Evolutionary conservation across 2,329 filamentous ascomycete species (phyloP).

Genomic region (Clonostachys chloroleuca): DNA sequence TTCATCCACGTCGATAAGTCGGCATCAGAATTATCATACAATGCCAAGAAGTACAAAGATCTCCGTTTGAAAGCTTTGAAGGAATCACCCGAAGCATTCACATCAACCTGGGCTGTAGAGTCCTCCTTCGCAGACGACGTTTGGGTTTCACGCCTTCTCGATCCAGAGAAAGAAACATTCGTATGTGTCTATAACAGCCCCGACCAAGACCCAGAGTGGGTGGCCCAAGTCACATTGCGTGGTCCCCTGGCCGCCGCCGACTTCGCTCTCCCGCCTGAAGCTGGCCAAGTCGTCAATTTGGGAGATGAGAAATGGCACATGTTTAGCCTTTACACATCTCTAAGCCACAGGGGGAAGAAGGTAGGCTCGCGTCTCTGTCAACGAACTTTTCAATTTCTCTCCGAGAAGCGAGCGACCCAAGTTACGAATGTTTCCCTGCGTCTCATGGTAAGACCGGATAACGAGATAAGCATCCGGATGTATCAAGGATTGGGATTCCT

Average conservation of each 20-base stretch:
- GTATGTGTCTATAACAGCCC: background rate
- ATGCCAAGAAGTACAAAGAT: background rate
- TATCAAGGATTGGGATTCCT: background rate
- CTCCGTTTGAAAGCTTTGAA: background rate
- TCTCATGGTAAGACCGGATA: background rate
- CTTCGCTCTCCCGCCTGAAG: background rate
- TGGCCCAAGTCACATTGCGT: slow-evolving; percentile 4
- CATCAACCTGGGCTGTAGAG: background rate
- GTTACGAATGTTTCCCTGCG: background rate
- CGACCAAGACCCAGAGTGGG: background rate
- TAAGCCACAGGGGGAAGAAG: slow-evolving; percentile 5
- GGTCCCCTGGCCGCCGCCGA: slow-evolving; percentile 1
- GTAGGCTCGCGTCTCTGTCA: slow-evolving; percentile 5
- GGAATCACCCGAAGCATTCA: background rate
- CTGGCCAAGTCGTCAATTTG: background rate
- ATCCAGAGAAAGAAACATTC: slow-evolving; percentile 1
- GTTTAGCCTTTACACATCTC: slow-evolving; percentile 6
- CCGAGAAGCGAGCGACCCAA: background rate
- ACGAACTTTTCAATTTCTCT: slow-evolving; percentile 5
- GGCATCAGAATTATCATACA: background rate
- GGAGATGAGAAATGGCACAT: slow-evolving; percentile 7
- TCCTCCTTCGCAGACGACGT: background rate
- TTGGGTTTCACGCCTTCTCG: background rate
- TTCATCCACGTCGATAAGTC: background rate
- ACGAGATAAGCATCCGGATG: background rate